Base-by-base conservation (phyloP, 139 green algal species). In the Volvox reticuliferus region DNA sequence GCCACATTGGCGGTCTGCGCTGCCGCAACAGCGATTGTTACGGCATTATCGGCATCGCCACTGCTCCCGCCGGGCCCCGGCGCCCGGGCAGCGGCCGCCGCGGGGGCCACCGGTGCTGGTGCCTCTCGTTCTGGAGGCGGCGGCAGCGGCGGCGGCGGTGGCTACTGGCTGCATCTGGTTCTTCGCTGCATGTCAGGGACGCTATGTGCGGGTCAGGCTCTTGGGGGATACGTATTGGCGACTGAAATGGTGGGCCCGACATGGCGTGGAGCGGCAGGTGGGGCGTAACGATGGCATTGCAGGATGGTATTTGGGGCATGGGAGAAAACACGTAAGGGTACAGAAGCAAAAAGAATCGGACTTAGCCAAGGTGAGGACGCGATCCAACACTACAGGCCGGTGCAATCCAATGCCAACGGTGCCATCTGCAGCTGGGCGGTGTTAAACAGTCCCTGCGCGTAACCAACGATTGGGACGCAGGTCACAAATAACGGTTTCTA, bases 211-310 rank as follows among this genome's bases (percentile, higher is more conserved):
- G 88, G 88, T 28, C 65, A 80, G 88, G 88, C 78, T 28, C 88
- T 91, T 35, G 77, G 71, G 21, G 88, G 28, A 20, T 87, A 87
- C 63, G 78, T 91, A 14, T n/a, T 91, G 78, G 88, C 79, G 21
- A 91, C 88, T 17, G 88, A 91, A 79, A 2, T 87, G 77, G 88
- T 91, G 78, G 88, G 78, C 26, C 88, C 88, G 0, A 19, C 63
- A 12, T 91, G 88, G 88, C 35, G 88, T 28, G 88, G 88, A 6
- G 68, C 88, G 28, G 88, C 88, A 82, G 88, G 88, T 80, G 86
- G 9, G 79, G 86, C 33, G 2, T 12, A 28, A 12, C 65, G 65
- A 17, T 17, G 17, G 65, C 5, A 9, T 55, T 14, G 44, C 44
- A 9, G 9, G 44, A 55, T 55, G 44, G 5, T 9, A 55, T 55